phyloP scores from a whole-genome alignment of 164 flowering plant species.

The Piper betle region DNA sequence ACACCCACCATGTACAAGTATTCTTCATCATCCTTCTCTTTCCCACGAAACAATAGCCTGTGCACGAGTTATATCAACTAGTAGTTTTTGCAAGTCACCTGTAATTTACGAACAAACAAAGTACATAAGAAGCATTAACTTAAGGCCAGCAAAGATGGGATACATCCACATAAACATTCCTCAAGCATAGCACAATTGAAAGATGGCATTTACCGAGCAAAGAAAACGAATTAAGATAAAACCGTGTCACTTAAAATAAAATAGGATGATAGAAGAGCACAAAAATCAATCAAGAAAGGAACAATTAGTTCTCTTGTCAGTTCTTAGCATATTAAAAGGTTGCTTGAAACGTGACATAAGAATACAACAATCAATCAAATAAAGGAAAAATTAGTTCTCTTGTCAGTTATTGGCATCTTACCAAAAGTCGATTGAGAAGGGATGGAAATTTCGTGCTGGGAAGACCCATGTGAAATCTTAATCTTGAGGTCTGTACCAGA shows the following conservation, averaged over 20 bases:
- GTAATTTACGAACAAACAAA: not conserved
- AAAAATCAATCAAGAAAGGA: too few relatives aligned
- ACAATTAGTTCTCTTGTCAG: not conserved
- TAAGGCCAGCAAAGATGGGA: not conserved
- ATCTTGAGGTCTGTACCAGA: too few relatives aligned
- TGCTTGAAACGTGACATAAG: too few relatives aligned
- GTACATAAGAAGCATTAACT: not conserved
- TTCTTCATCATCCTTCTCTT: slow-evolving; percentile 42
- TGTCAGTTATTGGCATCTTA: slow-evolving; percentile 8
- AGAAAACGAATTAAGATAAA: too few relatives aligned
- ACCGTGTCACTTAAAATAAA: too few relatives aligned
- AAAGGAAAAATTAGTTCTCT: not conserved
- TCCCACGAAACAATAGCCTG: slow-evolving; percentile 47
- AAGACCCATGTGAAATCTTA: slow-evolving; percentile 39
- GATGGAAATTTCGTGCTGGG: slow-evolving; percentile 30
- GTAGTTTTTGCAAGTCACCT: slow-evolving; percentile 45
- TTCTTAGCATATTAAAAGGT: not conserved
- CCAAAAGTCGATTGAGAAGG: slow-evolving; percentile 57
- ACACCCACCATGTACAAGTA: slow-evolving; percentile 34
- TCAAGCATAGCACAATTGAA: too few relatives aligned
- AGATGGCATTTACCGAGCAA: too few relatives aligned
- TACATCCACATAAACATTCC: not conserved
- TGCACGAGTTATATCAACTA: slow-evolving; percentile 36
- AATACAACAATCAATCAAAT: not conserved
- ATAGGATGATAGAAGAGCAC: too few relatives aligned